A percentile compares a stretch with the other conserved stretches of the same genome.
Evolutionary conservation across 1,284 basidiomycete species (phyloP).

Genomic region (Rhodotorula sp.): DNA sequence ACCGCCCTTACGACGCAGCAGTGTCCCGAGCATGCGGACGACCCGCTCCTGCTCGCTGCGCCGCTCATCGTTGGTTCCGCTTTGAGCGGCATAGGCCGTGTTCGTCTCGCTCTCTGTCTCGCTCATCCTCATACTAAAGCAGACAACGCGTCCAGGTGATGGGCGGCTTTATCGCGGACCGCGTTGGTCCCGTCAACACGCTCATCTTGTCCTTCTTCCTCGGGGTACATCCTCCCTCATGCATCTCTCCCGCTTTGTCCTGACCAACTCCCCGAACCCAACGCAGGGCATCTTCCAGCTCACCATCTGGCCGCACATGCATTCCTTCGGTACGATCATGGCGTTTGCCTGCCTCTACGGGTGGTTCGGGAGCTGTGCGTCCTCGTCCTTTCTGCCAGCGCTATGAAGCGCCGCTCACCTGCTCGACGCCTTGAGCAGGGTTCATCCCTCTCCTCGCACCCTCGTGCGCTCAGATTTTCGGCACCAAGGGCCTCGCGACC

Average conservation of each 20-base stretch:
- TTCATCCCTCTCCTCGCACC: not conserved
- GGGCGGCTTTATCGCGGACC: slow-evolving; percentile 33
- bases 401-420: not conserved
- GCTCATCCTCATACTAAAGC: too few species aligned
- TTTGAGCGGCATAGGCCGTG: slow-evolving; percentile 29
- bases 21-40: slow-evolving; percentile 20
- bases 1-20: slow-evolving; percentile 25
- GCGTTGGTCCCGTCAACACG: slow-evolving; percentile 37
- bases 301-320: slow-evolving; percentile 33
- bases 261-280: too few species aligned
- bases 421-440: not conserved
- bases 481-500: slow-evolving; percentile 34
- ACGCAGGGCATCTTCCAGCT: slow-evolving; percentile 28
- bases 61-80: slow-evolving; percentile 36
- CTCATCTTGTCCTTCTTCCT: slow-evolving; percentile 36
- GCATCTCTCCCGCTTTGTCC: too few species aligned
- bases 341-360: slow-evolving; percentile 28
- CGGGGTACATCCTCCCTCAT: slow-evolving; percentile 16
- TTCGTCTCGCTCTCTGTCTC: not conserved
- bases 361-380: slow-evolving; percentile 22
- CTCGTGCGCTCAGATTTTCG: slow-evolving; percentile 30
- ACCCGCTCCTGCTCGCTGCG: slow-evolving; percentile 21
- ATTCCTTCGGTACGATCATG: slow-evolving; percentile 30
- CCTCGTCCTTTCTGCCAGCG: too few species aligned
- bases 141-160: not conserved